Conservation (phyloP, 2,329 filamentous ascomycete genomes). For the Fusarium azukiicola region DNA sequence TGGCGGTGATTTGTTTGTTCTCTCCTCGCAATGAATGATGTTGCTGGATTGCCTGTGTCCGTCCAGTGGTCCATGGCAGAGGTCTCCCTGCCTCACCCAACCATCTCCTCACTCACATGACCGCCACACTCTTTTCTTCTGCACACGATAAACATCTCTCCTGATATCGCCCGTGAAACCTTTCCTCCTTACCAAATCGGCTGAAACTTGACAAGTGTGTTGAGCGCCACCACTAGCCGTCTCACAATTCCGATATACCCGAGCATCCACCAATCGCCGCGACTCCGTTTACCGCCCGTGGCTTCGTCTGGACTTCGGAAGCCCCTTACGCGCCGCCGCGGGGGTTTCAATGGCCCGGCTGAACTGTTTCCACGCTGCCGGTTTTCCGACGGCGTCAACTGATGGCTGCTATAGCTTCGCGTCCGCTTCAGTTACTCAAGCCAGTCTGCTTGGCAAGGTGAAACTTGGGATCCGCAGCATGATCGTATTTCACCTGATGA, state of each 20-base stretch:
- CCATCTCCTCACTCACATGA: background rate
- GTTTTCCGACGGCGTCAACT: conserved; percentile 15
- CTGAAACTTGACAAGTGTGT: conserved; percentile 8
- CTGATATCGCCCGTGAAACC: background rate
- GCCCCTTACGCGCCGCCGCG: background rate
- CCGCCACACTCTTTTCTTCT: background rate
- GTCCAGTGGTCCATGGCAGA: too few species aligned
- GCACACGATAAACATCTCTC: background rate
- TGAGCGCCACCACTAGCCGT: conserved; percentile 12
- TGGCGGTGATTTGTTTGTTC: too few species aligned
- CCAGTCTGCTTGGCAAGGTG: background rate
- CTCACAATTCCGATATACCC: conserved; percentile 18
- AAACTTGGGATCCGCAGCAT: conserved; percentile 6
- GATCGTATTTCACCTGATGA: background rate
- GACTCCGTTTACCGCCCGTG: background rate
- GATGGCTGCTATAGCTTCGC: background rate
- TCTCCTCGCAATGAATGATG: too few species aligned
- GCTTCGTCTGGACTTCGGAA: background rate
- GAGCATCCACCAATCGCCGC: conserved; percentile 6
- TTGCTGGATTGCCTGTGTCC: too few species aligned
- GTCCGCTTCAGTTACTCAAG: background rate
- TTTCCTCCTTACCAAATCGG: background rate
- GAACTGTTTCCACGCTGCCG: background rate
- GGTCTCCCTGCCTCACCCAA: background rate
- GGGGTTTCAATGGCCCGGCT: background rate